A percentile compares a stretch with the other conserved stretches of the same genome.
Conservation (phyloP, 2,329 filamentous ascomycete genomes). For the Fusarium falciforme region DNA sequence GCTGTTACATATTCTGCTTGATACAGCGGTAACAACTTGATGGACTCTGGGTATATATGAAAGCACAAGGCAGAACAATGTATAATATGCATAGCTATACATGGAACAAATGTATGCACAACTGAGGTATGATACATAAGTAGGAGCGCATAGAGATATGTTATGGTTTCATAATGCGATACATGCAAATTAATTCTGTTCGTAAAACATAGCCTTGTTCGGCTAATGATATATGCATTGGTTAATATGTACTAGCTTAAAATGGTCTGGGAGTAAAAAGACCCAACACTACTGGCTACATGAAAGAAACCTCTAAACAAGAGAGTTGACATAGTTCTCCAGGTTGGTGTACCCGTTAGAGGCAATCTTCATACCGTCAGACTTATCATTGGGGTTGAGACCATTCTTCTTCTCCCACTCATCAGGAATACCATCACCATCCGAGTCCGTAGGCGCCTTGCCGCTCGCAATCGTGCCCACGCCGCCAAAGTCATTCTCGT, state of each 20-base stretch:
- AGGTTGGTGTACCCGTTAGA: conserved; percentile 59
- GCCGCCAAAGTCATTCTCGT: conserved; percentile 58
- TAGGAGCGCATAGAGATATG: neutral
- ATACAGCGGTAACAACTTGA: neutral
- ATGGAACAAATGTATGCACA: neutral
- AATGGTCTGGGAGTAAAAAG: neutral
- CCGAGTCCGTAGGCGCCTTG: conserved; percentile 54
- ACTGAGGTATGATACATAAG: neutral
- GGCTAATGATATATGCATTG: neutral
- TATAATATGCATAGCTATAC: neutral
- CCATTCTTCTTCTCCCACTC: conserved; percentile 58
- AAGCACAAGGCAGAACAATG: neutral
- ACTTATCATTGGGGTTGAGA: conserved; percentile 51
- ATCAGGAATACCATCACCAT: conserved; percentile 64
- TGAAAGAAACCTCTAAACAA: conserved; percentile 44
- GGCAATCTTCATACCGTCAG: conserved; percentile 55
- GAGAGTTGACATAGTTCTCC: conserved; percentile 63
- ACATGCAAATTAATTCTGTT: neutral
- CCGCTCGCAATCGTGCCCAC: conserved; percentile 54
- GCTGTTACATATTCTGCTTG: conserved; percentile 6
- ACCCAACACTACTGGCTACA: neutral
- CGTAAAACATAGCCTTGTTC: neutral
- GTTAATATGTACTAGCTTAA: neutral
- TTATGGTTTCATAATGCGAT: neutral
- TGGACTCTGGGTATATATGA: neutral